Conservation (phyloP, 2,329 filamentous ascomycete genomes). For the Cladosporium sp. region DNA sequence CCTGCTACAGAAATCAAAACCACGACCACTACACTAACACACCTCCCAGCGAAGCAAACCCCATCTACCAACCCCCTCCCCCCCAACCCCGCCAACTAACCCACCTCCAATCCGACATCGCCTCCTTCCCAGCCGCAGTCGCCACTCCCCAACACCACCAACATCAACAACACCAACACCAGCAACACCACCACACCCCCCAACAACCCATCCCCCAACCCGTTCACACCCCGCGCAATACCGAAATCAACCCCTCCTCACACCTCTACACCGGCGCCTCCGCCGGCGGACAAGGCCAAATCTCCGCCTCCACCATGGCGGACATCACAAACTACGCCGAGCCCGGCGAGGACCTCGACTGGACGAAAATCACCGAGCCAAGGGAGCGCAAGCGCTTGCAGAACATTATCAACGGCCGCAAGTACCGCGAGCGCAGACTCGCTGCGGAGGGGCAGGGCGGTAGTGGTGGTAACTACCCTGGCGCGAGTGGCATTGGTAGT, state of each 20-base stretch:
- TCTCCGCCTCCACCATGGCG: constrained; percentile 35
- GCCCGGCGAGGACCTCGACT: constrained; percentile 42
- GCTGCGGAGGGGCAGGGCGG: constrained; percentile 38
- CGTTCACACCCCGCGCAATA: constrained; percentile 15
- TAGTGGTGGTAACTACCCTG: constrained; percentile 37
- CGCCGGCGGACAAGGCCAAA: constrained; percentile 36
- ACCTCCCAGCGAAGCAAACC: constrained; percentile 17
- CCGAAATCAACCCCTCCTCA: constrained; percentile 32
- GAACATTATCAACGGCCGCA: constrained; percentile 43
- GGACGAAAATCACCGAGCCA: constrained; percentile 41
- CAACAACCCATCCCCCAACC: constrained; percentile 7
- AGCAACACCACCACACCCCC: constrained; percentile 15
- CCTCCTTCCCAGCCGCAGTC: constrained; percentile 27
- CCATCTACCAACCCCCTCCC: constrained; percentile 18
- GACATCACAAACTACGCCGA: constrained; percentile 41
- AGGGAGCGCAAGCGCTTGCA: constrained; percentile 40
- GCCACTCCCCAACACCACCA: constrained; percentile 4
- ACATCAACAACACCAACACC: constrained; percentile 9
- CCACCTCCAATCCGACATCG: constrained; percentile 34
- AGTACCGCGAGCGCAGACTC: constrained; percentile 40
- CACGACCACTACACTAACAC: background rate
- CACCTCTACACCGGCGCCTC: constrained; percentile 37
- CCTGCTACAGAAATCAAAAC: background rate
- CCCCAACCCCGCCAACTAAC: constrained; percentile 25
- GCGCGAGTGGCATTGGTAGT: constrained; percentile 33